phyloP scores from a whole-genome alignment of 208 protist genomes.

The Naegleria lovaniensis region DNA sequence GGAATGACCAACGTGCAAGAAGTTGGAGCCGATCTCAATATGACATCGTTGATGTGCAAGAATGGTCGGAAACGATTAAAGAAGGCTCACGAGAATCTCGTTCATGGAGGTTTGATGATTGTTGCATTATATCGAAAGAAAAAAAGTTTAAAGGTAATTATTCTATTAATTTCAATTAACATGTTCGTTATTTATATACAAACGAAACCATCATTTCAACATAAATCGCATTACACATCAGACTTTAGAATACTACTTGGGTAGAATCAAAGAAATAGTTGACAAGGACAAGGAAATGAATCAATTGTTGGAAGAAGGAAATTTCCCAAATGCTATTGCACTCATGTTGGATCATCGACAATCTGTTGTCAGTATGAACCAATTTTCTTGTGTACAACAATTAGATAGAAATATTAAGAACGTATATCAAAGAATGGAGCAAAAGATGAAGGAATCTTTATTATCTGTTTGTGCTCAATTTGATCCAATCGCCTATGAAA shows the following conservation, averaged over 20 bases:
- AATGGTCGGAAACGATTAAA: neutral
- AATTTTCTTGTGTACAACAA: neutral
- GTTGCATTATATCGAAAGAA: neutral
- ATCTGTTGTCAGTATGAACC: neutral
- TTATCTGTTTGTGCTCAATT: neutral
- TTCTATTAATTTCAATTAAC: neutral
- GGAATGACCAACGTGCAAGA: slow-evolving; percentile 22
- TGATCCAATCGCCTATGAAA: neutral
- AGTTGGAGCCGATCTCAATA: neutral
- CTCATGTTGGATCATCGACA: neutral
- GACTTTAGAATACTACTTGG: neutral
- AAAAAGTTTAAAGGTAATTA: slow-evolving; percentile 14
- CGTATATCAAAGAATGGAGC: neutral
- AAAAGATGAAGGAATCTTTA: neutral
- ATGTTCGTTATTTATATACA: neutral
- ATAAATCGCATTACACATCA: neutral
- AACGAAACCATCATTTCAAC: neutral
- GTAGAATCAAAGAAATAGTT: slow-evolving; percentile 16
- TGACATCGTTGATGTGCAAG: neutral
- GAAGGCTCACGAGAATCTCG: neutral
- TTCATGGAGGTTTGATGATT: slow-evolving; percentile 2
- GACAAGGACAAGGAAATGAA: neutral
- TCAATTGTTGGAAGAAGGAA: slow-evolving; percentile 13
- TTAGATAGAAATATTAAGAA: slow-evolving; percentile 7
- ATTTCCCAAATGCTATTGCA: slow-evolving; percentile 12